These are phyloP conservation scores for Thermothielavioides terrestris DNA, from an alignment of 495 filamentous ascomycete genomes.

Conservation along the genomic window DNA sequence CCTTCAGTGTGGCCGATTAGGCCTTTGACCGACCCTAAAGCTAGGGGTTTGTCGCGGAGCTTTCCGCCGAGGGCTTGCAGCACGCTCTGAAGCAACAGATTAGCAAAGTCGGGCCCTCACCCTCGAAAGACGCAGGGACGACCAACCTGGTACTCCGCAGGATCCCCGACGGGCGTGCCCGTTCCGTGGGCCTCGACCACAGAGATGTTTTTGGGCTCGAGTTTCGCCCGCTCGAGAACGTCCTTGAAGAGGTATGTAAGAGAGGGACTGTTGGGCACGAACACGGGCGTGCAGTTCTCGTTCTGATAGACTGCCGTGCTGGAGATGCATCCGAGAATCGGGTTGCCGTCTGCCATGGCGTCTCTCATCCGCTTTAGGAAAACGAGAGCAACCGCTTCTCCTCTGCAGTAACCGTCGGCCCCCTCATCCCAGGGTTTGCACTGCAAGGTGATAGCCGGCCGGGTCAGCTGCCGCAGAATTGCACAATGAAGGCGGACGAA, in stretches of 20 bases:
- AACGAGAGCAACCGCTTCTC: conserved; percentile 46
- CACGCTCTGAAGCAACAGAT: neutral
- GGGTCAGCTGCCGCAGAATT: conserved; percentile 15
- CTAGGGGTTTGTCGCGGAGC: neutral
- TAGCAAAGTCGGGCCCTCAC: neutral
- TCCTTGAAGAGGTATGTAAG: neutral
- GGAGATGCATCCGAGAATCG: too few relatives aligned
- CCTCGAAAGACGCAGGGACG: neutral
- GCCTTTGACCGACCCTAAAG: neutral
- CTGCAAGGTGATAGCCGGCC: neutral
- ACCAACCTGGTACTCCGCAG: neutral
- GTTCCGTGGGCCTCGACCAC: neutral
- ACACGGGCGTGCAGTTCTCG: neutral
- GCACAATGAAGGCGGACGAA: too few relatives aligned
- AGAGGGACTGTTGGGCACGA: neutral
- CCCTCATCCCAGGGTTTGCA: conserved; percentile 50
- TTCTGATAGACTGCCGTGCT: neutral
- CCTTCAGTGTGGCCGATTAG: neutral
- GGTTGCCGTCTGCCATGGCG: too few relatives aligned
- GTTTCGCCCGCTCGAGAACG: neutral
- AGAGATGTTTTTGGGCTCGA: neutral
- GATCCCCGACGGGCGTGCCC: neutral
- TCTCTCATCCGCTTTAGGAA: conserved; percentile 45
- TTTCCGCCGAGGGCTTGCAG: neutral
- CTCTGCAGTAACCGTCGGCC: conserved; percentile 55